These are phyloP conservation scores for Ustilago cynodontis DNA, from an alignment of 1,284 basidiomycete genomes.

Conservation along the genomic window DNA sequence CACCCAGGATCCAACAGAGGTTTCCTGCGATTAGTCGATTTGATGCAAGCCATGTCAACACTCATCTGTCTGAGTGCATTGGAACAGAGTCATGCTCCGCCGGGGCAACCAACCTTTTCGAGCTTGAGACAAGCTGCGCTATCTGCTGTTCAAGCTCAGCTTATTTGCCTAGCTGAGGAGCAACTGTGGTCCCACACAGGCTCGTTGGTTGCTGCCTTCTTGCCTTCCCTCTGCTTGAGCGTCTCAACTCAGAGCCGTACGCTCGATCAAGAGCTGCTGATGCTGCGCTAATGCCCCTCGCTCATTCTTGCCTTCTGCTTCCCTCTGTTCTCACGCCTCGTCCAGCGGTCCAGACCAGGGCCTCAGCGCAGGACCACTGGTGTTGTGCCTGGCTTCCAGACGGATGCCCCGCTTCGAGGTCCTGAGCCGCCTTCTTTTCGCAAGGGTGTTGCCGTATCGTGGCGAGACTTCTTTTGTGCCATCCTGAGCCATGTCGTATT, in stretches of 20 bases:
- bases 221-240: not conserved
- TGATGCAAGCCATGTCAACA: not conserved
- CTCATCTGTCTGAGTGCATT: not conserved
- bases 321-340: slow-evolving; percentile 5
- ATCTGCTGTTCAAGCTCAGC: not conserved
- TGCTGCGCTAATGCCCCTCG: not conserved
- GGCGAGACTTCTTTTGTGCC: slow-evolving; percentile 8
- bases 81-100: not conserved
- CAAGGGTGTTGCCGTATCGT: not conserved
- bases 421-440: not conserved
- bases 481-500: slow-evolving; percentile 6
- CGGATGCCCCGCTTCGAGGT: slow-evolving; percentile 2
- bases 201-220: not conserved
- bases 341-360: not conserved
- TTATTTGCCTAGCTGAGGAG: not conserved
- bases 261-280: not conserved
- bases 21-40: not conserved
- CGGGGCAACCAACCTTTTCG: not conserved
- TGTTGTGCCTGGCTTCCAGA: not conserved
- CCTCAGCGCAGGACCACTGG: not conserved
- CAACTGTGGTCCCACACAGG: not conserved
- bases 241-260: not conserved
- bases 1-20: not conserved
- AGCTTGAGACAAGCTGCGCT: not conserved
- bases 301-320: not conserved